Conservation (phyloP, 805 yeast species). For the Cyberlindnera xishuangbannaensis region DNA sequence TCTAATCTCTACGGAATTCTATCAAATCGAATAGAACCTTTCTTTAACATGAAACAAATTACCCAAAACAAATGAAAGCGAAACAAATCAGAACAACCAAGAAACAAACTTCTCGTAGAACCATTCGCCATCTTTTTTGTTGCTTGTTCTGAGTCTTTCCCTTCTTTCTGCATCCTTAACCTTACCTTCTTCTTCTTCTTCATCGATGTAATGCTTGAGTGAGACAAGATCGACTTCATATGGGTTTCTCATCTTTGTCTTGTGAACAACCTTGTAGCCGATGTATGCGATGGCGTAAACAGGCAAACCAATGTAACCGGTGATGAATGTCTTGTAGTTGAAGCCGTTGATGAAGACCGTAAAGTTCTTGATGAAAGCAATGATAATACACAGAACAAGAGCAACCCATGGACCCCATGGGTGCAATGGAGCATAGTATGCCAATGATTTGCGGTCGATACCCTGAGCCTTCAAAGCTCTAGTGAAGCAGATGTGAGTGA, state of each 20-base stretch:
- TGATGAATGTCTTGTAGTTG: conserved; percentile 61
- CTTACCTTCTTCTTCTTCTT: conserved; percentile 26
- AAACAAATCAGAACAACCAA: conserved; percentile 44
- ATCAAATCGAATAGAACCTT: too few species aligned
- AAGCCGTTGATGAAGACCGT: conserved; percentile 63
- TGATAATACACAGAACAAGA: conserved; percentile 43
- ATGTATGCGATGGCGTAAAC: conserved; percentile 47
- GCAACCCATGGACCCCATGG: conserved; percentile 64
- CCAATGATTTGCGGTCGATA: conserved; percentile 35
- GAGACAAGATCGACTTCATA: conserved; percentile 57
- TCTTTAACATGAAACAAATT: too few species aligned
- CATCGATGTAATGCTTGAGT: conserved; percentile 36
- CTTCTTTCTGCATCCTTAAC: conserved; percentile 21
- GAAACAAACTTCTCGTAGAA: conserved; percentile 42
- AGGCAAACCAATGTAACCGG: conserved; percentile 65
- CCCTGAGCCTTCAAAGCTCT: conserved; percentile 67
- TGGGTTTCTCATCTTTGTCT: conserved; percentile 43
- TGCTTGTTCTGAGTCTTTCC: conserved; percentile 11
- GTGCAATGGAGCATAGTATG: conserved; percentile 61
- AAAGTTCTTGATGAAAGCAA: conserved; percentile 63
- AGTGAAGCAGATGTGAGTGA: conserved; percentile 62
- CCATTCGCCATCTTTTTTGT: conserved; percentile 36
- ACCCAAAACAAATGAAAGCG: too few species aligned
- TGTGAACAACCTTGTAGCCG: conserved; percentile 54
- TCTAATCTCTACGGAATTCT: too few species aligned